These are phyloP conservation scores for Colletotrichum incanum DNA, from an alignment of 2,329 filamentous ascomycete species.

Conservation along the genomic window DNA sequence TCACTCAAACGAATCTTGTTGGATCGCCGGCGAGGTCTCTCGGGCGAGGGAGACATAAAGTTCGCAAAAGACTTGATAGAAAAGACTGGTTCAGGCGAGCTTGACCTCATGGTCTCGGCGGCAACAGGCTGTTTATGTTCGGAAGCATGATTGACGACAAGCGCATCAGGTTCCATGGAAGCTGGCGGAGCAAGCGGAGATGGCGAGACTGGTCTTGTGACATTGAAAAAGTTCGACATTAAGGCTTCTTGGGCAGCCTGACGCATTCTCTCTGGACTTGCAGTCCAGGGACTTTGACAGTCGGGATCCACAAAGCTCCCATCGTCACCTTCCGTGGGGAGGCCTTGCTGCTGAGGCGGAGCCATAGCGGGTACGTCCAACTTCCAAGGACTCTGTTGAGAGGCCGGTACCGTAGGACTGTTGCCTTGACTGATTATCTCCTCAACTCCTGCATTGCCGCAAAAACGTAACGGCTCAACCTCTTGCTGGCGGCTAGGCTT, in stretches of 20 bases:
- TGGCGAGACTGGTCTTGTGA: slow-evolving; percentile 1
- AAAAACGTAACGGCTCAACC: neutral
- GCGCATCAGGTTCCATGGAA: neutral
- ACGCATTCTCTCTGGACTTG: slow-evolving; percentile 38
- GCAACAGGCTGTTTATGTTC: slow-evolving; percentile 45
- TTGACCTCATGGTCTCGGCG: slow-evolving; percentile 49
- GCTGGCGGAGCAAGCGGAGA: slow-evolving; percentile 8
- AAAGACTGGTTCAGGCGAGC: slow-evolving; percentile 64
- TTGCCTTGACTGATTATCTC: neutral
- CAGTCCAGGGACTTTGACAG: slow-evolving; percentile 44
- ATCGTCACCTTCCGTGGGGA: neutral
- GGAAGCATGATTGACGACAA: slow-evolving; percentile 34
- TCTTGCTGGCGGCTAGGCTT: neutral
- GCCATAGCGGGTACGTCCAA: slow-evolving; percentile 2
- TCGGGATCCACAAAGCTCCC: slow-evolving; percentile 12
- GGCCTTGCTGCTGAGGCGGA: neutral
- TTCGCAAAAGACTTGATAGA: slow-evolving; percentile 67
- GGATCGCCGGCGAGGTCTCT: slow-evolving; percentile 46
- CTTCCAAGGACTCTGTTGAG: slow-evolving; percentile 40
- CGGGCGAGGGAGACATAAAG: slow-evolving; percentile 67
- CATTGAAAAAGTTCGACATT: neutral
- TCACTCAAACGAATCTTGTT: slow-evolving; percentile 46
- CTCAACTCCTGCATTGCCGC: neutral
- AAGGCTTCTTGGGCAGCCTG: slow-evolving; percentile 27
- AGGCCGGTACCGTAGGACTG: slow-evolving; percentile 24